Percentiles rank a stretch among this genome's conserved stretches.
Evolutionary conservation across 495 filamentous ascomycete genomes (phyloP).

Genomic region (Aspergillus coremiiformis): DNA sequence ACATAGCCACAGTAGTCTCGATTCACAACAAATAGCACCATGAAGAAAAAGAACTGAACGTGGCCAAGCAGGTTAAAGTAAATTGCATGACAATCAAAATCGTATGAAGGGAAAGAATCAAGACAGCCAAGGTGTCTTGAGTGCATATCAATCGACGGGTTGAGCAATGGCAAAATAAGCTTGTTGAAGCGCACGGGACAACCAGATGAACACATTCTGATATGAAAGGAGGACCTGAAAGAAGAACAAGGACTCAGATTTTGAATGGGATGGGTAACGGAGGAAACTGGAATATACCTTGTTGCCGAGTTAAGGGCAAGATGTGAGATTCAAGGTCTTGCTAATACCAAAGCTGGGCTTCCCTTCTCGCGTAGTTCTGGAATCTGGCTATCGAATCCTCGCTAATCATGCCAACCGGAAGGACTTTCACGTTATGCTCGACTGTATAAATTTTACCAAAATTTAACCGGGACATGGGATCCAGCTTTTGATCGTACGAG

Average conservation of each 20-base stretch:
- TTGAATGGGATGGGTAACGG: background rate
- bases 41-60: background rate
- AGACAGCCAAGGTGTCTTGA: background rate
- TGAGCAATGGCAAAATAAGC: background rate
- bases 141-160: background rate
- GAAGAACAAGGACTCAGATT: background rate
- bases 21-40: background rate
- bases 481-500: slow-evolving; percentile 19
- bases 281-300: background rate
- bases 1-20: background rate
- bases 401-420: slow-evolving; percentile 26
- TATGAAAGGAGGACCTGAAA: no score
- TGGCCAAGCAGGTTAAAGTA: background rate
- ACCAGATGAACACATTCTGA: no score
- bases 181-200: no score
- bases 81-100: background rate
- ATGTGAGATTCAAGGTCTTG: background rate
- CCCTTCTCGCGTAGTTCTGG: slow-evolving; percentile 14
- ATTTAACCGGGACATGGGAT: slow-evolving; percentile 37
- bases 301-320: background rate
- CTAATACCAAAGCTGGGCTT: background rate
- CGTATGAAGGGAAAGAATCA: background rate
- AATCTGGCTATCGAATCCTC: slow-evolving; percentile 22
- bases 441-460: slow-evolving; percentile 43
- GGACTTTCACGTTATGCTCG: slow-evolving; percentile 41